These are phyloP conservation scores for Scheffersomyces lignicola DNA, from an alignment of 1,139 yeast genomes.

Conservation along the genomic window DNA sequence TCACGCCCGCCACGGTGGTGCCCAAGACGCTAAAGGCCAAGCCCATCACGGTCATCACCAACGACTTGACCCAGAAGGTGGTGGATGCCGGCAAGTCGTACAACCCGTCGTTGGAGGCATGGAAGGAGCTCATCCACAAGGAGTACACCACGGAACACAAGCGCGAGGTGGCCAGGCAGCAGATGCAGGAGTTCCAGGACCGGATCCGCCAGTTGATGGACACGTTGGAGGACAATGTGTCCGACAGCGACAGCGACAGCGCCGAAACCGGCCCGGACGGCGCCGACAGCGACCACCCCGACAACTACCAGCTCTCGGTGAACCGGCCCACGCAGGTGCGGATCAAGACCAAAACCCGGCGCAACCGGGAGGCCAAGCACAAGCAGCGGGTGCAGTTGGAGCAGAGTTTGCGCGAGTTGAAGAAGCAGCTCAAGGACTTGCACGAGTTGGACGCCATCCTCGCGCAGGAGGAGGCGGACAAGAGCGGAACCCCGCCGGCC, in stretches of 20 bases:
- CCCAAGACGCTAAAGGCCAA: slow-evolving; percentile 59
- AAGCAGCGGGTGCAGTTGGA: slow-evolving; percentile 59
- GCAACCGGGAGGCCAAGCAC: slow-evolving; percentile 71
- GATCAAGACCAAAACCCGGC: slow-evolving; percentile 74
- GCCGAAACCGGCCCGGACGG: slow-evolving; percentile 32
- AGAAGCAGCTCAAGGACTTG: slow-evolving; percentile 57
- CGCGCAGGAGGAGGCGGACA: slow-evolving; percentile 29
- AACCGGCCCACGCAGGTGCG: slow-evolving; percentile 70
- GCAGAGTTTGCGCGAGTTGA: slow-evolving; percentile 56
- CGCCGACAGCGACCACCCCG: slow-evolving; percentile 22
- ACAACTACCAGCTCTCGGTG: slow-evolving; percentile 53
- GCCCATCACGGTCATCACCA: slow-evolving; percentile 55
- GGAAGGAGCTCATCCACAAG: slow-evolving; percentile 69
- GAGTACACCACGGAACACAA: slow-evolving; percentile 69
- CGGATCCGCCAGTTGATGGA: slow-evolving; percentile 58
- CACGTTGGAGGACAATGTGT: slow-evolving; percentile 18
- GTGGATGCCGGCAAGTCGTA: slow-evolving; percentile 87
- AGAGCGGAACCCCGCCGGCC: slow-evolving; percentile 12
- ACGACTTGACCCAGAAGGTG: slow-evolving; percentile 19
- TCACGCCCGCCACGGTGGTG: slow-evolving; percentile 48
- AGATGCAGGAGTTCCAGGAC: slow-evolving; percentile 59
- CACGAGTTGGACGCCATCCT: slow-evolving; percentile 55
- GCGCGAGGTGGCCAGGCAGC: slow-evolving; percentile 63
- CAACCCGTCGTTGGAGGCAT: slow-evolving; percentile 82
- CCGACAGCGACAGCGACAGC: slow-evolving; percentile 36